Base-by-base conservation (phyloP, 1,284 basidiomycete genomes). In the Filobasidium uniguttulatum region DNA sequence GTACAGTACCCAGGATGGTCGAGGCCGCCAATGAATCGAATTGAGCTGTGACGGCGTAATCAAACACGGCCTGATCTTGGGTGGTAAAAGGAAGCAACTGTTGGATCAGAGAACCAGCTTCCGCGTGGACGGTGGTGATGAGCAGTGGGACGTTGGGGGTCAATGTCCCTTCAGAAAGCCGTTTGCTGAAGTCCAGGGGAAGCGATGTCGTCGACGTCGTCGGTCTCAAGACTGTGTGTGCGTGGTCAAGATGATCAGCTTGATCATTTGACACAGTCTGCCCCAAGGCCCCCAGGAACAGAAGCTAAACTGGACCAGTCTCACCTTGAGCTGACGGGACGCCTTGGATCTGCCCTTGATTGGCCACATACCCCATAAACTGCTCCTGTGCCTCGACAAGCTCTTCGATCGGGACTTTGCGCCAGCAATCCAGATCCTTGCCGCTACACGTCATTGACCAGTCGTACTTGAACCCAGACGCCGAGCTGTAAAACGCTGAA, bases 111-210 rank as follows among this genome's bases (percentile, higher is more conserved):
- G 68, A 63, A 0, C 73, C 82, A 2, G 79, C 82, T 59, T 89
- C 85, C 60, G 85, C 71, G 29, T 68, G 62, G 15, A 82, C 80
- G n/a, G 75, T 81, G 1, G 82, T 78, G 35, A 88, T 62, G 29
- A 89, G 67, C 37, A 88, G 58, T 1, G 81, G 75, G 62, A 60
- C 17, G 77, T 78, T 19, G 65, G 79, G 79, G 0, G 75, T 62
- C 3, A 70, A 66, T 1, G 76, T 75, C 6, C 75, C 73, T 59
- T 82, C 79, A 15, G 81, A 69, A 8, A 78, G 71, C 17, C 73
- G 72, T 3, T 75, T 77, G 57, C 81, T 75, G 54, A 83, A 71
- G 35, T 66, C 63, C 22, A 47, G 34, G 2, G 63, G 60, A 9
- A 68, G 30, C 0, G 62, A 58, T 0, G 55, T n/a, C 15, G 57